Conservation (phyloP, 306 rosid species). For the Lathyrus sativus region DNA sequence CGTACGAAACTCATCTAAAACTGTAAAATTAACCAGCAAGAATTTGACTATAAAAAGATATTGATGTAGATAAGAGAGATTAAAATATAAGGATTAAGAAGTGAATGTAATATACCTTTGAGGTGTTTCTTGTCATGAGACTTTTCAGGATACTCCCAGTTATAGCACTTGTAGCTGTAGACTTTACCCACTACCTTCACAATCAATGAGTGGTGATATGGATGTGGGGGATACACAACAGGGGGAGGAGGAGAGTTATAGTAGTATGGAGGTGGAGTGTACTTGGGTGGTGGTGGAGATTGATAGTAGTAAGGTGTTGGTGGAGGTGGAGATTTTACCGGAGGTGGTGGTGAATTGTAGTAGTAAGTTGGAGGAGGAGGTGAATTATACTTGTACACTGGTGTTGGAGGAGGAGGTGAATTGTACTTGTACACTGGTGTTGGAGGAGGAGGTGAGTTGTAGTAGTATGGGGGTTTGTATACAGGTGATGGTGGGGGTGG, state of each 20-base stretch:
- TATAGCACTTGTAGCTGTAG: constrained; percentile 77
- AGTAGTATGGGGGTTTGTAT: constrained; percentile 25
- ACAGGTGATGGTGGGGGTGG: constrained; percentile 25
- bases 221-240: constrained; percentile 47
- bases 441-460: constrained; percentile 49
- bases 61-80: neutral
- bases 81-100: neutral
- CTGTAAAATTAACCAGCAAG: neutral
- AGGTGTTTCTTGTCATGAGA: constrained; percentile 90
- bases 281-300: constrained; percentile 52
- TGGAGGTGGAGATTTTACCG: constrained; percentile 20
- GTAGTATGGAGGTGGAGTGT: constrained; percentile 49
- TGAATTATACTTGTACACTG: constrained; percentile 3
- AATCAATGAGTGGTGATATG: constrained; percentile 55
- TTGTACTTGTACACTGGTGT: neutral
- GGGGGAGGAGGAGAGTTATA: constrained; percentile 59
- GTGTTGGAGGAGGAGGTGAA: constrained; percentile 37
- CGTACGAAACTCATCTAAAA: neutral
- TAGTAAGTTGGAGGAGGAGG: constrained; percentile 49
- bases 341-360: constrained; percentile 45
- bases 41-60: neutral
- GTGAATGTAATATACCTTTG: constrained; percentile 54
- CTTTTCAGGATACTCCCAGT: constrained; percentile 70
- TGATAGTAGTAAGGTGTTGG: constrained; percentile 33
- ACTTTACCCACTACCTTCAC: constrained; percentile 96